Evolutionary conservation across 208 protist species (phyloP).

Genomic region (Leishmania tropica): DNA sequence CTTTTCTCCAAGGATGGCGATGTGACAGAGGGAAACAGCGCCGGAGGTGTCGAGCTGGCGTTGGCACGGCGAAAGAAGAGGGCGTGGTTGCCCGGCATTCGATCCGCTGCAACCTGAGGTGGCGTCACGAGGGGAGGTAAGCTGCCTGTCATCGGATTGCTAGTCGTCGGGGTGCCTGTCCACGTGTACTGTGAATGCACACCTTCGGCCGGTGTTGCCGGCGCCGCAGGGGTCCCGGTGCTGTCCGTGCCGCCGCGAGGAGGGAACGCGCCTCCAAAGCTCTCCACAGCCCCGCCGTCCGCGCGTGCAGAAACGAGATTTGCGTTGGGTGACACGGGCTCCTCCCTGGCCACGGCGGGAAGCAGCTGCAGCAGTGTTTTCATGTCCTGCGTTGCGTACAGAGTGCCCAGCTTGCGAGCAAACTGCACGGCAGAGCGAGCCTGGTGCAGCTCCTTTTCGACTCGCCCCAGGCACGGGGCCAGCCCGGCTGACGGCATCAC

Average conservation of each 20-base stretch:
- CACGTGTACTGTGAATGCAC: neutral
- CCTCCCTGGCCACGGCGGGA: constrained; percentile 10
- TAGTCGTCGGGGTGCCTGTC: neutral
- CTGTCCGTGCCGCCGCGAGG: constrained; percentile 15
- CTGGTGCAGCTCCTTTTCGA: constrained; percentile 35
- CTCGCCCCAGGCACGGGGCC: constrained; percentile 18
- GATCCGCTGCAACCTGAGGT: constrained; percentile 8
- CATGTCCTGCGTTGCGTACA: constrained; percentile 81
- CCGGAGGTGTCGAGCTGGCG: neutral
- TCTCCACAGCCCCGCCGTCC: constrained; percentile 5
- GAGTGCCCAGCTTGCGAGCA: constrained; percentile 63
- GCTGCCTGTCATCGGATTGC: constrained; percentile 1
- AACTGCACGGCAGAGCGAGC: constrained; percentile 52
- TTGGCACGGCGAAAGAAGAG: neutral
- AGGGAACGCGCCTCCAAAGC: neutral
- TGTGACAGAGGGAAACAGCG: constrained; percentile 16
- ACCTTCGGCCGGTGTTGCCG: neutral
- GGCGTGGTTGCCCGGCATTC: neutral
- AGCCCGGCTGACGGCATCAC: constrained; percentile 21
- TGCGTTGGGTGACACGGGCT: neutral
- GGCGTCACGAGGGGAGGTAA: constrained; percentile 17
- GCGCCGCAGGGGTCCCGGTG: neutral
- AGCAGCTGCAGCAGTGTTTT: constrained; percentile 57
- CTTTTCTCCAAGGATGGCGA: constrained; percentile 10
- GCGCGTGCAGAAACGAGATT: constrained; percentile 4